Evolutionary conservation across 2,329 filamentous ascomycete species (phyloP), one percentile per base, ranked within the genome.

Genomic region (Dactylellina drechsleri): DNA sequence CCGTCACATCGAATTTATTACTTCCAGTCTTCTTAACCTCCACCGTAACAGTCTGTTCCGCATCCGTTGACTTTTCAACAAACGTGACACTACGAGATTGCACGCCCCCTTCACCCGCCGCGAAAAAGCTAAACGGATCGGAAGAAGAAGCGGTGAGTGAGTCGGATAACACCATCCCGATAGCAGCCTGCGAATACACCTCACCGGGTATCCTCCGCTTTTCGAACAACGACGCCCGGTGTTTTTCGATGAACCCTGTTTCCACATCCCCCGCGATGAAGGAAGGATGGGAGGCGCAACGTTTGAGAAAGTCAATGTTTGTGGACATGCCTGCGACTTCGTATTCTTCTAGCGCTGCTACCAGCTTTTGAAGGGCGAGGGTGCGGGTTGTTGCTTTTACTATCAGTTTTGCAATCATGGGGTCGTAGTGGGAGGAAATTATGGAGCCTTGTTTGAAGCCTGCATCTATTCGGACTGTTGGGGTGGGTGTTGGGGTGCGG

Each of bases 391-490:
- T 87, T 0, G 92, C 95, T 70, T 92, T 88, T 4, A 98, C 92
- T 79, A 99, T 99, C 61, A 99, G 87, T 83, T 99, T 99, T 52
- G 95, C 92, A 78, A 99, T 97, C 95, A 99, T 99, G 28, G 95
- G 95, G 79, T 99, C 95, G 82, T 99, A 99, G 65, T 95, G 92
- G 71, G 94, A 92, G 0, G 93, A 96, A 1, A 99, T 92, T 77
- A 92, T 92, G 81, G 97, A 94, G 26, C 95, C 95, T 78, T 93
- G 87, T 28, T 93, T 88, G 81, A 98, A 98, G 0, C 95, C 95
- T 53, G 93, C 93, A 80, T 99, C 95, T 77, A 99, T 93, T 47
- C 95, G 89, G 36, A 98, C 87, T 77, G 93, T 91, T 0, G 90
- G 86, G 43, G 88, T 87, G 4, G 86, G 84, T 57, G 84, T 81